Evolutionary conservation across 2,329 filamentous ascomycete genomes (phyloP).

Genomic region (Cordyceps tenuipes): DNA sequence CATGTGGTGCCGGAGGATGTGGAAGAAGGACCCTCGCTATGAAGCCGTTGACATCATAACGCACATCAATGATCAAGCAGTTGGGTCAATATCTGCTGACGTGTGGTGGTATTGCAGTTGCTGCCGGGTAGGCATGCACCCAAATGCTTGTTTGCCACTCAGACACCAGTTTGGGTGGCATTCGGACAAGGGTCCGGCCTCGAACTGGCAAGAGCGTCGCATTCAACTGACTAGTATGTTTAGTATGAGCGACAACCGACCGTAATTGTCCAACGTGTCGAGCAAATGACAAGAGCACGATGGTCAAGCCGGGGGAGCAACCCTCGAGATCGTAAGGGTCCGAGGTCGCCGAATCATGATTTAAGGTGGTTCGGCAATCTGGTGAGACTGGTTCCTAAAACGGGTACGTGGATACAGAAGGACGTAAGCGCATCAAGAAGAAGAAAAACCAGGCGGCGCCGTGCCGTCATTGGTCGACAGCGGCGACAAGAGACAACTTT

Average conservation of each 20-base stretch:
- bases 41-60: conserved; percentile 10
- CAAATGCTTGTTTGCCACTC: not conserved
- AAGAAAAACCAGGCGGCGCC: not conserved
- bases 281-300: not conserved
- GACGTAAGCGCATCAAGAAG: not conserved
- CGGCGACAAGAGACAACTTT: not conserved
- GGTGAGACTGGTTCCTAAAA: not conserved
- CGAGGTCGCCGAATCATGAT: not conserved
- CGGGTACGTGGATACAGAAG: not conserved
- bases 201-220: not conserved
- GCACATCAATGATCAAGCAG: not conserved
- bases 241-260: not conserved
- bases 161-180: not conserved
- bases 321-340: not conserved
- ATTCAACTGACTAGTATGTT: not conserved
- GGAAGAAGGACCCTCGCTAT: not conserved
- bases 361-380: conserved; percentile 3
- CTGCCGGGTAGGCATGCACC: not conserved
- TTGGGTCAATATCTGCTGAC: not conserved
- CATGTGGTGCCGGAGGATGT: not conserved
- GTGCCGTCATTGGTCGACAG: conserved; percentile 1
- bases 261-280: not conserved
- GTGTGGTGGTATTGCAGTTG: not conserved
- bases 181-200: not conserved
- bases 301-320: not conserved